These are phyloP conservation scores for Thielaviopsis populi DNA, from an alignment of 2,329 filamentous ascomycete species.

Conservation along the genomic window DNA sequence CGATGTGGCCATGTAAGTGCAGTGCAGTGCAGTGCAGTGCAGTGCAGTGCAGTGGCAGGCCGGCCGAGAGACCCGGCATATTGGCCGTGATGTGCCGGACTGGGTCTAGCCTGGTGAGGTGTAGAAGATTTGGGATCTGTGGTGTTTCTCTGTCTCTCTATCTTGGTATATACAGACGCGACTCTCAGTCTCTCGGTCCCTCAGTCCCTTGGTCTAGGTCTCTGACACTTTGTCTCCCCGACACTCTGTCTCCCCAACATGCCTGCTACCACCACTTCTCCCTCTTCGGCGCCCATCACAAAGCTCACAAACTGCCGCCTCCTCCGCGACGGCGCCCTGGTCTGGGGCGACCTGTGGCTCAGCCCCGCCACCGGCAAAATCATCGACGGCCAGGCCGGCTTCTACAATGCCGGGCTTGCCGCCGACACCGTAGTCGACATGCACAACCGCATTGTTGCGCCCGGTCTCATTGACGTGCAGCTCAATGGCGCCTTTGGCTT, in stretches of 20 bases:
- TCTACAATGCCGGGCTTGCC: slow-evolving; percentile 51
- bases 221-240: no score
- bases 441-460: slow-evolving; percentile 65
- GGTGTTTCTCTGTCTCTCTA: no score
- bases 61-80: not conserved
- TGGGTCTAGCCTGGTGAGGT: not conserved
- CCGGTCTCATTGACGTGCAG: slow-evolving; percentile 81
- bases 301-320: slow-evolving; percentile 83
- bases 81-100: not conserved
- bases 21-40: no score
- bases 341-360: slow-evolving; percentile 76
- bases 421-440: slow-evolving; percentile 68
- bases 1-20: no score
- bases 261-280: not conserved
- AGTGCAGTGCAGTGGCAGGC: not conserved
- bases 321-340: slow-evolving; percentile 49
- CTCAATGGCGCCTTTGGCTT: slow-evolving; percentile 88
- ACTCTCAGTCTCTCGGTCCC: no score
- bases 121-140: no score
- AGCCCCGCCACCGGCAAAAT: slow-evolving; percentile 71
- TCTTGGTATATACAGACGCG: no score
- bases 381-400: slow-evolving; percentile 50
- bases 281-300: slow-evolving; percentile 40
- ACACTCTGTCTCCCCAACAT: not conserved
- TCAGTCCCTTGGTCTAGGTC: no score